Conservation (phyloP, 768 basidiomycete species). For the Daedaleopsis nitida region DNA sequence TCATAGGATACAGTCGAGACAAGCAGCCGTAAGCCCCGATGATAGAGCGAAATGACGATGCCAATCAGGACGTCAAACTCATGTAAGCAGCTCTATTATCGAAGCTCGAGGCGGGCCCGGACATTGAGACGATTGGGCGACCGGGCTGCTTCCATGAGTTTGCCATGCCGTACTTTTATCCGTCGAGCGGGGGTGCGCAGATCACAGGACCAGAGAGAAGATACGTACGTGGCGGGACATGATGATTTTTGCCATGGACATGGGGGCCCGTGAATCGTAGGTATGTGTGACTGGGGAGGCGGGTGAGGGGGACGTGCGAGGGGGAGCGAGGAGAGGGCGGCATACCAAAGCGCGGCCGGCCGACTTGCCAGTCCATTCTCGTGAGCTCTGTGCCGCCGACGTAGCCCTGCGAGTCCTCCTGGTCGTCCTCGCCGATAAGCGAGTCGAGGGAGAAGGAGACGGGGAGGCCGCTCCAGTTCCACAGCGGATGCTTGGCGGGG, state of each 20-base stretch:
- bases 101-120: neutral
- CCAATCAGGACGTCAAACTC: neutral
- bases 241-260: slow-evolving; percentile 36
- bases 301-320: neutral
- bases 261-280: slow-evolving; percentile 28
- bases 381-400: slow-evolving; percentile 27
- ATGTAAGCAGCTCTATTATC: no score
- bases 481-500: slow-evolving; percentile 24
- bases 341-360: slow-evolving; percentile 22
- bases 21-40: neutral
- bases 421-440: slow-evolving; percentile 30
- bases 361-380: slow-evolving; percentile 31
- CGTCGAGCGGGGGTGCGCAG: neutral
- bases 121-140: neutral
- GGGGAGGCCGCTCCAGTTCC: slow-evolving; percentile 29
- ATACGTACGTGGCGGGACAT: slow-evolving; percentile 34
- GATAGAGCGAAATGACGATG: neutral
- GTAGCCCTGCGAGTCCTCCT: slow-evolving; percentile 20
- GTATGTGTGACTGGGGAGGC: slow-evolving; percentile 18
- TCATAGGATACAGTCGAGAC: neutral
- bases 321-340: neutral
- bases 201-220: slow-evolving; percentile 13
- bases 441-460: slow-evolving; percentile 28
- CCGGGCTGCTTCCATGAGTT: slow-evolving; percentile 1
- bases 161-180: slow-evolving; percentile 10